These are phyloP conservation scores for Dorcoceras hygrometricum DNA, from an alignment of 257 asterid genomes.

Conservation along the genomic window DNA sequence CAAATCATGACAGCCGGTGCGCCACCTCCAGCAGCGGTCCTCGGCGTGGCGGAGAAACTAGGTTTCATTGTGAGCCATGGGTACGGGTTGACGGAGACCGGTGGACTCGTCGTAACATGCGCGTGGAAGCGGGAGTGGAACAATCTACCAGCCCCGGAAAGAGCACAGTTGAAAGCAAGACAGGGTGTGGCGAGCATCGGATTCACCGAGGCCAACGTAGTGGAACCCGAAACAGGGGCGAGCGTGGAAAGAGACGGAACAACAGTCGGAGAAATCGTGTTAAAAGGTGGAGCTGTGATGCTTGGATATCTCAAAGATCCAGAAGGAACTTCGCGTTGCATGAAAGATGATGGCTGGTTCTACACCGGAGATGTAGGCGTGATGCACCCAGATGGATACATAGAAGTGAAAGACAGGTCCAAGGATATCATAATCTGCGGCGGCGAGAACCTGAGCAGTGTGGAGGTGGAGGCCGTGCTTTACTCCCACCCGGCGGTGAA, in stretches of 20 bases:
- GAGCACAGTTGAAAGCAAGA: constrained; percentile 37
- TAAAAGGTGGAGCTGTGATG: constrained; percentile 55
- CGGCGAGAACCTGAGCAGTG: constrained; percentile 84
- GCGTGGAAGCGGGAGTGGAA: constrained; percentile 44
- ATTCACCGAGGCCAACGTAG: constrained; percentile 32
- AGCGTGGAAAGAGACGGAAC: constrained; percentile 54
- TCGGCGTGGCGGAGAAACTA: constrained; percentile 22
- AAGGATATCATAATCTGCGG: constrained; percentile 82
- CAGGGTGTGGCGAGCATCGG: constrained; percentile 39
- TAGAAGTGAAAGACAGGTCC: constrained; percentile 73
- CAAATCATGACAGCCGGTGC: constrained; percentile 46
- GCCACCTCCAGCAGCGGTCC: constrained; percentile 41
- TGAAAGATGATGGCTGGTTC: constrained; percentile 64
- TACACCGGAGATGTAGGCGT: constrained; percentile 82
- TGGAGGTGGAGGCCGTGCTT: constrained; percentile 71
- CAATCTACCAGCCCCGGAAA: constrained; percentile 15
- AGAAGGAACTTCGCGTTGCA: constrained; percentile 43
- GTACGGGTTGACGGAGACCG: constrained; percentile 48
- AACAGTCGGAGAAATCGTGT: constrained; percentile 55
- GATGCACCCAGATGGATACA: constrained; percentile 73
- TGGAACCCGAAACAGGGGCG: constrained; percentile 43
- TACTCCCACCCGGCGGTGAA: constrained; percentile 69
- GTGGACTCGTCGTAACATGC: constrained; percentile 38
- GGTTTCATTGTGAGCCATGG: constrained; percentile 43
- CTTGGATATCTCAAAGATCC: constrained; percentile 68